Evolutionary conservation across 352 stramenopile genomes (phyloP).

Genomic region (Pythium biforme): DNA sequence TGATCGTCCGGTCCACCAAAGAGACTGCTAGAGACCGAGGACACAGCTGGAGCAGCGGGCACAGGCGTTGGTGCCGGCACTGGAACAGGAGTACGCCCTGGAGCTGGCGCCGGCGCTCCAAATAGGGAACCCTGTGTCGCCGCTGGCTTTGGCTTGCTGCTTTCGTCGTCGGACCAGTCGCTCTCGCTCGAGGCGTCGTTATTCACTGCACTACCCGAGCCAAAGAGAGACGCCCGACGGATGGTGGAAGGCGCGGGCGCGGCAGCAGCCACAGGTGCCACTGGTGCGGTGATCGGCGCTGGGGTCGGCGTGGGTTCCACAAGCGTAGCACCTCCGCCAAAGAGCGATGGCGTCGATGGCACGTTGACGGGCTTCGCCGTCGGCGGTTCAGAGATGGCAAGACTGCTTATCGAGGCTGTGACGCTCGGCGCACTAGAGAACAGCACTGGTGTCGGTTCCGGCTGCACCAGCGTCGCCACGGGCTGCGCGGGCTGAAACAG

Average conservation of each 20-base stretch:
- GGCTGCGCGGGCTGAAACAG: not conserved
- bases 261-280: not conserved
- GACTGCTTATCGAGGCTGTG: constrained; percentile 6
- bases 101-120: constrained; percentile 21
- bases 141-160: constrained; percentile 13
- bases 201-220: constrained; percentile 2
- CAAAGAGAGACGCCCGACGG: constrained; percentile 22
- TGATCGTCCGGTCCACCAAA: constrained; percentile 14
- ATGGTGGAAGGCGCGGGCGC: not conserved
- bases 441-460: constrained; percentile 11
- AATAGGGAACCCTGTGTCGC: not conserved
- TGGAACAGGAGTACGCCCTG: not conserved
- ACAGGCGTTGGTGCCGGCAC: constrained; percentile 26
- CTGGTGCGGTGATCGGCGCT: not conserved
- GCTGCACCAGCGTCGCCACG: constrained; percentile 12
- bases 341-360: constrained; percentile 17
- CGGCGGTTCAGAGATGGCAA: constrained; percentile 17
- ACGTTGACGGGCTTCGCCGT: not conserved
- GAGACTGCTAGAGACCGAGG: constrained; percentile 6
- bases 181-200: constrained; percentile 24
- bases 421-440: constrained; percentile 11
- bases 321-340: not conserved
- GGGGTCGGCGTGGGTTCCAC: not conserved
- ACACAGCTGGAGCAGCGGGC: constrained; percentile 4
- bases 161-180: constrained; percentile 31